These are phyloP conservation scores for Pythium phragmitis DNA, from an alignment of 352 stramenopile genomes.

Conservation along the genomic window DNA sequence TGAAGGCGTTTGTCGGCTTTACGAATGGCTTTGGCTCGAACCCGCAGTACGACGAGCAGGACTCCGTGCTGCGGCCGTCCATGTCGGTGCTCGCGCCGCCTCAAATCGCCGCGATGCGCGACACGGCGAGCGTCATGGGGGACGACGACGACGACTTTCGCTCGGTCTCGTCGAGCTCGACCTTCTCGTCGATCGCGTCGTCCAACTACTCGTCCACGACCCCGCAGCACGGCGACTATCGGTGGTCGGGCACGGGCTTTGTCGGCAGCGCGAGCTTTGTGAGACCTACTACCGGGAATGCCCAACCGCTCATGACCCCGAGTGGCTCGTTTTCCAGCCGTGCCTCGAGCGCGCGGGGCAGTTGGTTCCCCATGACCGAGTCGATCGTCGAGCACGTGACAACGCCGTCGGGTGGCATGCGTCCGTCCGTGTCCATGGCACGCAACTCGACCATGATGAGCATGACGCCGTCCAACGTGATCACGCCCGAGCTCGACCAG, in stretches of 20 bases:
- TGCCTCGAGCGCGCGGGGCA: conserved; percentile 37
- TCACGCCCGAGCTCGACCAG: conserved; percentile 68
- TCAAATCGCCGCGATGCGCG: conserved; percentile 35
- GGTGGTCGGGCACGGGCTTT: conserved; percentile 82
- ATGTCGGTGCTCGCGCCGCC: conserved; percentile 63
- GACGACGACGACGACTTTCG: conserved; percentile 81
- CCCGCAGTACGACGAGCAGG: conserved; percentile 63
- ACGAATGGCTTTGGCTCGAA: conserved; percentile 74
- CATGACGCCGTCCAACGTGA: conserved; percentile 61
- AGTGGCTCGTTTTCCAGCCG: conserved; percentile 35
- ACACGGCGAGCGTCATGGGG: conserved; percentile 66
- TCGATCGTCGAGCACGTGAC: conserved; percentile 22
- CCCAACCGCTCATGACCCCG: conserved; percentile 19
- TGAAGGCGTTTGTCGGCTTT: conserved; percentile 82
- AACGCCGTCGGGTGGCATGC: conserved; percentile 12
- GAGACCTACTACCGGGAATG: conserved; percentile 21
- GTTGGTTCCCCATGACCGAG: conserved; percentile 58
- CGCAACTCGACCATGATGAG: conserved; percentile 47
- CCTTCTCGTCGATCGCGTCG: conserved; percentile 58
- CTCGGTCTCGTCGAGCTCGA: conserved; percentile 66
- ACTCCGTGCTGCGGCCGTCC: conserved; percentile 52
- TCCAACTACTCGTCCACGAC: conserved; percentile 32
- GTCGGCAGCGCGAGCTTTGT: conserved; percentile 62
- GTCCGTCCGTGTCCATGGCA: conserved; percentile 36
- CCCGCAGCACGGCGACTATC: conserved; percentile 50